Base-by-base conservation (phyloP, 108 stramenopile genomes). In the Discostella stelligeroides region DNA sequence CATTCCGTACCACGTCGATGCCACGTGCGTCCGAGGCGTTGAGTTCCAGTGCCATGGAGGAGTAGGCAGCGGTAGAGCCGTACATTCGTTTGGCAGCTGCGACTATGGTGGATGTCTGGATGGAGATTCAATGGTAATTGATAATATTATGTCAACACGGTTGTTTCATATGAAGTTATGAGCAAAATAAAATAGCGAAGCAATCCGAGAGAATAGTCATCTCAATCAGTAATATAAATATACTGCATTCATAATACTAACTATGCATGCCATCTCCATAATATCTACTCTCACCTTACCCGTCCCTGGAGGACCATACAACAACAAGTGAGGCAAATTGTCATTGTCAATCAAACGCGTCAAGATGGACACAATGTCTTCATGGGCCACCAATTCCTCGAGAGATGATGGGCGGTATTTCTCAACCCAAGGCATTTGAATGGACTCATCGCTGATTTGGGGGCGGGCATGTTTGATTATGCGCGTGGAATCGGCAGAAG, bases 11-110 rank as follows among this genome's bases (percentile, higher is more conserved):
- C 71, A 87, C 94, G 82, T 96, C 97, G 79, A 99, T 99, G 9
- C 98, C 98, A 51, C 96, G 75, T 28, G 95, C 94, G 86, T 99
- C 99, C 21, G 96, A 97, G 11, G 99, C 99, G 74, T 99, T 99
- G 59, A 99, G 77, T 83, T 95, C 94, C 66, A 95, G 68, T 5
- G 91, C 91, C 0, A 82, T 90, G 50, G 82, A 82, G 53, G 79
- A 81, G 79, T 95, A 95, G 2, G 89, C 80, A n/a, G n/a, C n/a
- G n/a, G n/a, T n/a, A 13, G 70, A 67, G 55, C 92, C 93, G n/a
- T 96, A 81, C 23, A 96, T 80, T 53, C 96, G 85, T 23, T 90
- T 78, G 15, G 98, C 97, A 39, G 97, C 71, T 4, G 95, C 94
- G 57, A 95, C 92, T 7, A 97, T 89, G 37, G 82, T 87, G 0